Evolutionary conservation across 768 basidiomycete genomes (phyloP), one percentile per base, ranked within the genome.

Genomic region (Collybia sordida): DNA sequence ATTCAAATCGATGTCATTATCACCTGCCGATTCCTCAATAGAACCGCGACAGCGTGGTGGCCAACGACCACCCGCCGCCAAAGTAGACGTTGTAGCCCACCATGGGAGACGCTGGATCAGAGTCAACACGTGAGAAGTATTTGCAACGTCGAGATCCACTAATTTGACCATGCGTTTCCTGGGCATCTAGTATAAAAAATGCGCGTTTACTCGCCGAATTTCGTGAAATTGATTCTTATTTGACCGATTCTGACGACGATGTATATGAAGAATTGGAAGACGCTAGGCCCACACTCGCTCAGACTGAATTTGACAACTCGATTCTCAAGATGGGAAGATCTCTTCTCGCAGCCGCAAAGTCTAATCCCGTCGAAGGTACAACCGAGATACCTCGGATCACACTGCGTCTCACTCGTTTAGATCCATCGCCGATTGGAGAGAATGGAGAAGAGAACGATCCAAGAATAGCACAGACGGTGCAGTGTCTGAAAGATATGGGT

Each of bases 51-150:
- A 60, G 52, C 57, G 55, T 19, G 57, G 51, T 45, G 48, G 54
- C 37, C 51, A 60, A 54, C 61, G 62, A 42, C 54, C 64, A 19
- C 64, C 67, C 0, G 72, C 74, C 5, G 77, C 84, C 36, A 93
- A 94, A 58, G 85, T 95, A 0, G 93, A 95, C 59, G 74, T 94
- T 12, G 83, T 93, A 12, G 85, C 85, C 1, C 82, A 88, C 18
- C 79, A 83, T 37, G 92, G 93, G 1, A 70, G 77, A 19, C 70
- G 72, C 3, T 96, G 93, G 93, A 83, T 91, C 35, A 79, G 91
- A 57, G 80, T 94, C 28, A 94, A 93, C 67, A 93, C 92, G 92
- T 92, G 61, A 62, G 86, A 81, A 24, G 42, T 24, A 23, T 24
- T n/a, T 28, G 23, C 6, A 35, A 49, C 46, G 47, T 11, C 17